Conservation (phyloP, 2,329 filamentous ascomycete species). For the Ophiobolus disseminans region DNA sequence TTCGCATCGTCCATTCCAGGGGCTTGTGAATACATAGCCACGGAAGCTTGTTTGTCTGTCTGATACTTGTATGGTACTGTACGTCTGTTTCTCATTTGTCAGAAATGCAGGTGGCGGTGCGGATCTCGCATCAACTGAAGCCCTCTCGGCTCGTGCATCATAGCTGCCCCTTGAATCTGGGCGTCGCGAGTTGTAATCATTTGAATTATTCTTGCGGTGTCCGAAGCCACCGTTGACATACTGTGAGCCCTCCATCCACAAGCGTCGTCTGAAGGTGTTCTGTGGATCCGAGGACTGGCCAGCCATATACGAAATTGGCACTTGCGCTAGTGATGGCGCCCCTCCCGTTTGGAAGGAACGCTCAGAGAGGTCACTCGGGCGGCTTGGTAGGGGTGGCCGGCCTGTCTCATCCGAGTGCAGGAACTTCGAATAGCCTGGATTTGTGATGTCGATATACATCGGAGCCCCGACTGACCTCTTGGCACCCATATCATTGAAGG, state of each 20-base stretch:
- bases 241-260: conserved; percentile 58
- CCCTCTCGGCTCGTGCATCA: conserved; percentile 17
- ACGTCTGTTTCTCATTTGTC: conserved; percentile 34
- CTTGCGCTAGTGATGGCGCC: no score
- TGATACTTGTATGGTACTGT: conserved; percentile 49
- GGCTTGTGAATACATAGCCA: conserved; percentile 78
- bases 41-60: conserved; percentile 61
- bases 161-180: conserved; percentile 33
- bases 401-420: conserved; percentile 38
- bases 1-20: conserved; percentile 87
- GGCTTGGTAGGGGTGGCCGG: conserved; percentile 17
- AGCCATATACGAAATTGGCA: no score
- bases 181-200: conserved; percentile 32
- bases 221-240: conserved; percentile 49
- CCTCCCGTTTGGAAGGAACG: conserved; percentile 12
- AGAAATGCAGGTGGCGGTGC: conserved; percentile 24
- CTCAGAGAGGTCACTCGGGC: conserved; percentile 22
- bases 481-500: conserved; percentile 33
- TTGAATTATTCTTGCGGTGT: conserved; percentile 46
- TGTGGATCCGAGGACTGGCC: conserved; percentile 10
- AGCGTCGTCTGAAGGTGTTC: conserved; percentile 52
- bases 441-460: conserved; percentile 63
- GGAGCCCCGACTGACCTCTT: conserved; percentile 52
- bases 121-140: conserved; percentile 21
- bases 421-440: conserved; percentile 67